Percentiles rank a stretch among this genome's conserved stretches.
Conservation (phyloP, 208 protist genomes). For the Leishmania braziliensis region DNA sequence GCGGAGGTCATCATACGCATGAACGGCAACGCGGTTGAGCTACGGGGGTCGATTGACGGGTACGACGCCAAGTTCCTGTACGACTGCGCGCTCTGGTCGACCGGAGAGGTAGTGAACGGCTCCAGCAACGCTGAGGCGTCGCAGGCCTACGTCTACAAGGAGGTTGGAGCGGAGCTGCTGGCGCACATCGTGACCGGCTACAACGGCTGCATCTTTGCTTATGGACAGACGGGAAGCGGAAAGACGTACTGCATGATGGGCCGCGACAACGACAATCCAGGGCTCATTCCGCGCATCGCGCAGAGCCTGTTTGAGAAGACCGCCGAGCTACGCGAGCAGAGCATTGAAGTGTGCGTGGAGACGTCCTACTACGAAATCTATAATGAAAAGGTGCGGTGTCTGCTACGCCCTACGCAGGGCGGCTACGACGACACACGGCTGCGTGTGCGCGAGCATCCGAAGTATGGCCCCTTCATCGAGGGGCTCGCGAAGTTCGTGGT, state of each 20-base stretch:
- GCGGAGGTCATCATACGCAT: constrained; percentile 65
- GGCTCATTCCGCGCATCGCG: constrained; percentile 74
- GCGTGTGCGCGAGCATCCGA: constrained; percentile 82
- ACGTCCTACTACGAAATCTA: constrained; percentile 92
- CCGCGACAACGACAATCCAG: constrained; percentile 28
- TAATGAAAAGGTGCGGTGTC: constrained; percentile 86
- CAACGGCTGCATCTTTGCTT: constrained; percentile 91
- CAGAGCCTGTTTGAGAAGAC: constrained; percentile 55
- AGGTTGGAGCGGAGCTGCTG: constrained; percentile 57
- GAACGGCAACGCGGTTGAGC: constrained; percentile 58
- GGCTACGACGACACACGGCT: constrained; percentile 70
- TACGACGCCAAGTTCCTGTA: constrained; percentile 60
- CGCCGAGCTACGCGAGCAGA: constrained; percentile 33
- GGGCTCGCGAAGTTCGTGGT: constrained; percentile 81
- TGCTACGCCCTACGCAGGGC: constrained; percentile 58
- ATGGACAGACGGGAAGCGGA: constrained; percentile 88
- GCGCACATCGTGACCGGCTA: constrained; percentile 74
- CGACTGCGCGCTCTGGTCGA: constrained; percentile 78
- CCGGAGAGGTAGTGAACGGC: constrained; percentile 32
- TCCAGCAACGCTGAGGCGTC: constrained; percentile 49
- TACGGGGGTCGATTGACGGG: constrained; percentile 43
- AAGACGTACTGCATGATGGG: constrained; percentile 91
- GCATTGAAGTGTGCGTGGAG: constrained; percentile 79
- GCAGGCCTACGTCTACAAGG: constrained; percentile 67
- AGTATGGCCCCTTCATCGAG: constrained; percentile 79